Evolutionary conservation across 2,329 filamentous ascomycete genomes (phyloP).

Genomic region (Paradendryphiella salina): DNA sequence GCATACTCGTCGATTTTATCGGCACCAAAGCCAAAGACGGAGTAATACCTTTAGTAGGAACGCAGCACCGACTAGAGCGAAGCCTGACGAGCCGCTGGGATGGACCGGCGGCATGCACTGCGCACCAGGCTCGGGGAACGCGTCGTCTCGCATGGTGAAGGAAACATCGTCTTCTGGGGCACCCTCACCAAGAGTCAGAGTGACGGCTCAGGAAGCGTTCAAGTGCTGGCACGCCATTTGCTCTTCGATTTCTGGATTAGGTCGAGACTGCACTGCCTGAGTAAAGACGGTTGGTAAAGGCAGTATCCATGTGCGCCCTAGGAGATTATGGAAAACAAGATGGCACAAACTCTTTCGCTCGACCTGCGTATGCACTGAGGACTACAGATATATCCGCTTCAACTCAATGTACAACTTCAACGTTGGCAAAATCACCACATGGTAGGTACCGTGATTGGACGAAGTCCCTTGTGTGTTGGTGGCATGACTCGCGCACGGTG

Average conservation of each 20-base stretch:
- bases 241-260: constrained; percentile 5
- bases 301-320: too few species aligned
- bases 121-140: constrained; percentile 8
- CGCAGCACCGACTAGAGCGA: constrained; percentile 17
- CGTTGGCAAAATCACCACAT: too few species aligned
- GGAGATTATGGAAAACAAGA: too few species aligned
- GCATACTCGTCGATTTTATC: constrained; percentile 17
- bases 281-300: too few species aligned
- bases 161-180: constrained; percentile 12
- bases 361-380: too few species aligned
- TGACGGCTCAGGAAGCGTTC: constrained; percentile 25
- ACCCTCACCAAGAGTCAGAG: constrained; percentile 19
- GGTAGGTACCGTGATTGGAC: too few species aligned
- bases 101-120: constrained; percentile 27
- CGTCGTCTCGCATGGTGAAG: constrained; percentile 17
- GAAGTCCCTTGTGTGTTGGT: too few species aligned
- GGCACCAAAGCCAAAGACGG: constrained; percentile 22
- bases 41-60: constrained; percentile 19
- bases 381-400: too few species aligned
- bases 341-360: too few species aligned
- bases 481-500: too few species aligned
- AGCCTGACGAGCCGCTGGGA: not conserved
- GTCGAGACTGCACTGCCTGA: too few species aligned
- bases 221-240: constrained; percentile 19
- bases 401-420: too few species aligned